phyloP scores from a whole-genome alignment of 345 rosid genomes.

The Gossypioides kirkii region DNA sequence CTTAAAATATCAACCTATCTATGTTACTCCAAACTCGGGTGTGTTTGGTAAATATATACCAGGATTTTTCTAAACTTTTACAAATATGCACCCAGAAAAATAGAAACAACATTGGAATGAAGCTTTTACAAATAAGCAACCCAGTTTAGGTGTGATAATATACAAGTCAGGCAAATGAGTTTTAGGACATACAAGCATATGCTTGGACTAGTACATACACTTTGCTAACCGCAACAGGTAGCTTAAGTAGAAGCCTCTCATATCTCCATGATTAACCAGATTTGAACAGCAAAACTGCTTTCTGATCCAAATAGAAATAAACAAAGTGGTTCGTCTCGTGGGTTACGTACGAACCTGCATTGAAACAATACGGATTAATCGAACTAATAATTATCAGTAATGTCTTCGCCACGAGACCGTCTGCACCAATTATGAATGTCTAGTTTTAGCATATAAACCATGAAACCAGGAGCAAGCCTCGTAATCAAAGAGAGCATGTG shows the following conservation, averaged over 20 bases:
- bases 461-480: background rate
- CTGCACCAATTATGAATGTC: background rate
- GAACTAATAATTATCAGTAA: background rate
- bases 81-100: too few relatives aligned
- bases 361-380: background rate
- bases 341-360: conserved; percentile 90
- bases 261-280: conserved; percentile 42
- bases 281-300: conserved; percentile 88
- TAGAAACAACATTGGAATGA: too few relatives aligned
- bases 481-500: background rate
- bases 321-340: conserved; percentile 95
- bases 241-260: conserved; percentile 1
- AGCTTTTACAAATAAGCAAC: background rate
- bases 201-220: conserved; percentile 31
- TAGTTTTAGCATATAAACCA: background rate
- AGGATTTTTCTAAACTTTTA: too few relatives aligned
- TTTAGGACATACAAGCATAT: conserved; percentile 17
- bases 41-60: too few relatives aligned
- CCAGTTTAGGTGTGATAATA: conserved; percentile 18
- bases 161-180: conserved; percentile 28
- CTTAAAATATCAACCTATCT: too few relatives aligned
- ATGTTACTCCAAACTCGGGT: too few relatives aligned
- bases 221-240: conserved; percentile 19
- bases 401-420: background rate
- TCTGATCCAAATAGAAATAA: conserved; percentile 88